Base-by-base conservation (phyloP, 768 basidiomycete genomes). In the Udeniomyces megalosporus region DNA sequence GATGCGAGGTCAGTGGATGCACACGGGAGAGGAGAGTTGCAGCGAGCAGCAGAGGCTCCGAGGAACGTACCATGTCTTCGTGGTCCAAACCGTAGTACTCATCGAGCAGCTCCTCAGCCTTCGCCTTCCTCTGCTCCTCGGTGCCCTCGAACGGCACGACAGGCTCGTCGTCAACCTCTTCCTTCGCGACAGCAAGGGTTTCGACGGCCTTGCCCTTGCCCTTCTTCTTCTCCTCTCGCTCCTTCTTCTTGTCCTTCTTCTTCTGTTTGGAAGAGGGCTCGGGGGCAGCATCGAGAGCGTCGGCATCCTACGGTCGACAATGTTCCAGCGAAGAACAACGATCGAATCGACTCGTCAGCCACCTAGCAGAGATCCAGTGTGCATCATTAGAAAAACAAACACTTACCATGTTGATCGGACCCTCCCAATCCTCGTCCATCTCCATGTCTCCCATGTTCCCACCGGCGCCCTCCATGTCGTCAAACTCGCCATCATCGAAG, bases 21-120 rank as follows among this genome's bases (percentile, higher is more conserved):
- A 24, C 7, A 29, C 2, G n/a, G 53, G 7, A 29, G 52, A n/a
- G 31, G 5, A 10, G 49, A 55, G 3, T 2, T n/a, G 2, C 22
- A 10, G 52, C 7, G 34, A n/a, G 44, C 44, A 6, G 46, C 5
- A 48, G 35, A 53, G 24, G 14, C 8, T 12, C 8, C 34, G 26
- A 32, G 3, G 48, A 31, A 77, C 84, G 69, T 64, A 91, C 92
- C 77, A 96, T 81, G 69, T 93, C 92, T 72, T 96, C 96, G 76
- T 96, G 93, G 65, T 96, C 93, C 20, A 97, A 78, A 38, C 79
- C 83, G 71, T 91, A 85, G 46, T 97, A 77, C 72, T 90, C 87
- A 65, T 90, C 85, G 85, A 96, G 86, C 69, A 92, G 88, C 69
- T 88, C 78, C 58, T 92, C 82, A 62, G 91, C 72, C 69, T 84